These are phyloP conservation scores for Leishmania lainsoni DNA, from an alignment of 208 protist species.

Conservation along the genomic window DNA sequence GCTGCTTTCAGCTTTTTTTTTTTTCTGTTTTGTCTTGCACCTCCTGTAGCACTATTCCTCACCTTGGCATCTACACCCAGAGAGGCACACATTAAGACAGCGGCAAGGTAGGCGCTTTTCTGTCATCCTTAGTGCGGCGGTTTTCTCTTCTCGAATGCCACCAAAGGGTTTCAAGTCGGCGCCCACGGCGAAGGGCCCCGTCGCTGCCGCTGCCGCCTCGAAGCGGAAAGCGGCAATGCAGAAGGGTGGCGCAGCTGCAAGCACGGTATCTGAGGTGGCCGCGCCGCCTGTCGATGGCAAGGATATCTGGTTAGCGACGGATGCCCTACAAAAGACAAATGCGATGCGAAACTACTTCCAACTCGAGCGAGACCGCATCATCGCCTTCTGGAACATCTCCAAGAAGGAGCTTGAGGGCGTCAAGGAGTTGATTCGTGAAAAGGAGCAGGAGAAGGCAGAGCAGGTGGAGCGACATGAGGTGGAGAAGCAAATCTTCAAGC, in stretches of 20 bases:
- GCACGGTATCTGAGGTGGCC: slow-evolving; percentile 18
- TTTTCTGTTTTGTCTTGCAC: background rate
- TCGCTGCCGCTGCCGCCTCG: slow-evolving; percentile 3
- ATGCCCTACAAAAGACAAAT: slow-evolving; percentile 93
- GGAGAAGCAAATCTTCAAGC: slow-evolving; percentile 97
- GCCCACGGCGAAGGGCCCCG: slow-evolving; percentile 16
- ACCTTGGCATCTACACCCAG: background rate
- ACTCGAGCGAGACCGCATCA: slow-evolving; percentile 96
- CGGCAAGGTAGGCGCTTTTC: background rate
- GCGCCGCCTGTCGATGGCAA: slow-evolving; percentile 55
- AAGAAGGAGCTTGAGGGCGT: slow-evolving; percentile 92
- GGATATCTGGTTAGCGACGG: slow-evolving; percentile 88
- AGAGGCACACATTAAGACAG: background rate
- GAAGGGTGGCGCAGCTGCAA: slow-evolving; percentile 14
- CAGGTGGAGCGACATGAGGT: slow-evolving; percentile 93
- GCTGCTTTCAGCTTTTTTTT: background rate
- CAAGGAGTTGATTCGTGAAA: slow-evolving; percentile 82
- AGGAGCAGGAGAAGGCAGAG: slow-evolving; percentile 94
- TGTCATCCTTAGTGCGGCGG: background rate
- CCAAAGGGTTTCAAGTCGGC: slow-evolving; percentile 35
- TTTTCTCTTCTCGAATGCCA: slow-evolving; percentile 32
- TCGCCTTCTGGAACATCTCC: slow-evolving; percentile 95
- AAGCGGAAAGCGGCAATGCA: slow-evolving; percentile 2
- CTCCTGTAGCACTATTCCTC: background rate
- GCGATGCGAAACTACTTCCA: slow-evolving; percentile 98